A percentile compares a stretch with the other conserved stretches of the same genome.
Conservation (phyloP, 179 eudicot genomes). For the Silene noctiflora region DNA sequence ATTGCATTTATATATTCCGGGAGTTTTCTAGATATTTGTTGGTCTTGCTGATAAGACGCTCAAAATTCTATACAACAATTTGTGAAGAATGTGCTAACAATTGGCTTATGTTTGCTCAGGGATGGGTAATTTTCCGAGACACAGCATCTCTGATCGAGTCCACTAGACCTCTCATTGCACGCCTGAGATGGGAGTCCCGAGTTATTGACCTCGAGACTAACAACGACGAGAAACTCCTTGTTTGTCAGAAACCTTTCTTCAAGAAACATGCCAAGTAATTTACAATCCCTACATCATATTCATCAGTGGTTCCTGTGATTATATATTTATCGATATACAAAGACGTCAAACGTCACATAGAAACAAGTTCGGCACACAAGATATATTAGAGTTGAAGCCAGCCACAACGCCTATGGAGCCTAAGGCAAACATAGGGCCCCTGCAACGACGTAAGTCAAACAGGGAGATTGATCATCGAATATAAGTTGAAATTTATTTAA, state of each 20-base stretch:
- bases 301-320: conserved; percentile 33
- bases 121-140: conserved; percentile 91
- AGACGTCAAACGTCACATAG: conserved; percentile 20
- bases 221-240: conserved; percentile 73
- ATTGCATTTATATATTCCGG: no score
- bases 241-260: conserved; percentile 92
- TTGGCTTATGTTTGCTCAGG: conserved; percentile 41
- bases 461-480: conserved; percentile 30
- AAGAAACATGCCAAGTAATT: conserved; percentile 51
- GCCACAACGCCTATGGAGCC: conserved; percentile 61
- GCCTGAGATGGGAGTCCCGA: conserved; percentile 90
- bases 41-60: no score
- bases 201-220: conserved; percentile 75
- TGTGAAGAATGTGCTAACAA: conserved; percentile 11
- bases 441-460: conserved; percentile 50
- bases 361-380: conserved; percentile 12
- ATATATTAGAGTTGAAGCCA: conserved; percentile 20
- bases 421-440: conserved; percentile 67
- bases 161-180: conserved; percentile 62
- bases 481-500: conserved; percentile 34
- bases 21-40: no score
- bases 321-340: conserved; percentile 33
- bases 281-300: neutral
- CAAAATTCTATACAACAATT: neutral
- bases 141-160: conserved; percentile 58